phyloP scores from a whole-genome alignment of 2,329 filamentous ascomycete genomes.

The Xylaria sp. region DNA sequence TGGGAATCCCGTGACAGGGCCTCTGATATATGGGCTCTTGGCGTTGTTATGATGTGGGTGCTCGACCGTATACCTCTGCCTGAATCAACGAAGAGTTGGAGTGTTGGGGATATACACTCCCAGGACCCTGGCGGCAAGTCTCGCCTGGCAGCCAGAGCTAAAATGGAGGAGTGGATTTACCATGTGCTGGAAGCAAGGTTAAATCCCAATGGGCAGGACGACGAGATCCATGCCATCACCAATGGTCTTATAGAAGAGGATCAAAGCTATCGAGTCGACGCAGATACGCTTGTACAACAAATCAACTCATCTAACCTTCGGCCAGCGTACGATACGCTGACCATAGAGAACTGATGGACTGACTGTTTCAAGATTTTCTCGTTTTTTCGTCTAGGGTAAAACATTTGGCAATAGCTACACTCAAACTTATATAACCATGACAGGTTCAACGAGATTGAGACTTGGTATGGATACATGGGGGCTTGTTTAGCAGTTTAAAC shows the following conservation, averaged over 20 bases:
- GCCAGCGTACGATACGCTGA: background rate
- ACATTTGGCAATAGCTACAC: too few relatives aligned
- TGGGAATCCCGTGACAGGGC: background rate
- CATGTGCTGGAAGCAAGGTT: background rate
- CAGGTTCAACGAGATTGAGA: too few relatives aligned
- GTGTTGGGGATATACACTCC: background rate
- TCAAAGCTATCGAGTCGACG: background rate
- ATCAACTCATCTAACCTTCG: background rate
- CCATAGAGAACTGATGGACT: background rate
- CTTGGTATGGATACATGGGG: too few relatives aligned
- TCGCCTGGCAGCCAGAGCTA: background rate
- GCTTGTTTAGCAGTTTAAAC: too few relatives aligned
- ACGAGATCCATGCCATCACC: background rate
- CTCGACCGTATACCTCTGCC: background rate
- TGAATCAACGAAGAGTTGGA: background rate
- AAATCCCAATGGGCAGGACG: background rate
- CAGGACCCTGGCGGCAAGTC: background rate
- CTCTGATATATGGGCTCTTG: slow-evolving; percentile 16
- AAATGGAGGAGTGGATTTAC: background rate
- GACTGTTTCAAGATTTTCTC: background rate
- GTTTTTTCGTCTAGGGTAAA: background rate
- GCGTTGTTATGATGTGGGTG: slow-evolving; percentile 12
- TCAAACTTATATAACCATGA: too few relatives aligned
- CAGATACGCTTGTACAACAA: background rate
- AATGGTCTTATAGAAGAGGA: background rate